phyloP scores from a whole-genome alignment of 2,329 filamentous ascomycete species.

The Botrytis medusae region DNA sequence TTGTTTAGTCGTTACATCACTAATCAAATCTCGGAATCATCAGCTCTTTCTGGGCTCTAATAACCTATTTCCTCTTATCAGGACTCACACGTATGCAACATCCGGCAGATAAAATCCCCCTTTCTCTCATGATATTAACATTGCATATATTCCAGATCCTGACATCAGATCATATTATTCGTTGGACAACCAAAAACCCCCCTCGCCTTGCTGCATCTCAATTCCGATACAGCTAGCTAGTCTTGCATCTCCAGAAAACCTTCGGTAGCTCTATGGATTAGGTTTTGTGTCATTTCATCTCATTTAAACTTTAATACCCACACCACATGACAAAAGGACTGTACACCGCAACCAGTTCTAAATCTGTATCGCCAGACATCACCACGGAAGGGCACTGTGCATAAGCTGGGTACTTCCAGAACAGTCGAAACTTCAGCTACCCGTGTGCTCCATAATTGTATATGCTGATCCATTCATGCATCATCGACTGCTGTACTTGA shows the following conservation, averaged over 20 bases:
- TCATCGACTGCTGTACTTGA: slow-evolving; percentile 8
- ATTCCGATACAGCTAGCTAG: slow-evolving; percentile 6
- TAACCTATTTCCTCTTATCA: not conserved
- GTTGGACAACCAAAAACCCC: slow-evolving; percentile 9
- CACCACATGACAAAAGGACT: slow-evolving; percentile 13
- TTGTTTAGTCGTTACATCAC: not conserved
- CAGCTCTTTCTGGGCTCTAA: not conserved
- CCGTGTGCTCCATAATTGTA: slow-evolving; percentile 7
- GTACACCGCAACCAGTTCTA: slow-evolving; percentile 15
- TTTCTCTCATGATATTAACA: slow-evolving; percentile 13
- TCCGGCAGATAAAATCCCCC: not conserved
- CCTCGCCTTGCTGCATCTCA: slow-evolving; percentile 8
- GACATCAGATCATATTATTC: slow-evolving; percentile 25
- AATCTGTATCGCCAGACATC: slow-evolving; percentile 7
- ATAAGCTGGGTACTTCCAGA: slow-evolving; percentile 13
- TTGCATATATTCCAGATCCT: slow-evolving; percentile 18
- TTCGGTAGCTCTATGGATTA: slow-evolving; percentile 17
- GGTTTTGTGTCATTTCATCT: not conserved
- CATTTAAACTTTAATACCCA: not conserved
- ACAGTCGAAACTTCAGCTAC: slow-evolving; percentile 3
- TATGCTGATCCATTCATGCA: slow-evolving; percentile 2
- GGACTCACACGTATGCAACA: slow-evolving; percentile 3
- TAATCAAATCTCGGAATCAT: not conserved
- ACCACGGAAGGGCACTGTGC: not conserved
- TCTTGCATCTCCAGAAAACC: slow-evolving; percentile 3